Conservation (phyloP, 2,329 filamentous ascomycete species). For the Penicillium sp. region DNA sequence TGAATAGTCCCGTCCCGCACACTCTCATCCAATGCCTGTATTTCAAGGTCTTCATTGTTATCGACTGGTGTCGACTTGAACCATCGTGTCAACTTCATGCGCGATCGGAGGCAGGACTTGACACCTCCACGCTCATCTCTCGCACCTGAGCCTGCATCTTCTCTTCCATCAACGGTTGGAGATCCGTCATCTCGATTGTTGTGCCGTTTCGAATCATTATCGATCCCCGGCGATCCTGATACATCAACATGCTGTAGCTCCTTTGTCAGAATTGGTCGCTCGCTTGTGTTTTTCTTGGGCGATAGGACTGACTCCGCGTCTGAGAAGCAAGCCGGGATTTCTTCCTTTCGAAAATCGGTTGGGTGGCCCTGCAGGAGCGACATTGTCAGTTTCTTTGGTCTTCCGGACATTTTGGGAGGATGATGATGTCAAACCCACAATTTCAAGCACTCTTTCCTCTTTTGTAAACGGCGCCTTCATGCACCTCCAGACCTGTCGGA, state of each 20-base stretch:
- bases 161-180: conserved; percentile 28
- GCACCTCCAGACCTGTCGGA: conserved; percentile 36
- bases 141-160: conserved; percentile 32
- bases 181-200: conserved; percentile 24
- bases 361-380: conserved; percentile 36
- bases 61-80: conserved; percentile 5
- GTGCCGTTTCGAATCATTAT: conserved; percentile 30
- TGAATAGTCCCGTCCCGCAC: not conserved
- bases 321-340: conserved; percentile 39
- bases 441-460: conserved; percentile 34
- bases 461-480: conserved; percentile 35
- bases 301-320: conserved; percentile 39
- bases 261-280: conserved; percentile 28
- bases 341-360: conserved; percentile 46
- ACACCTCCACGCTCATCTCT: conserved; percentile 29
- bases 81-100: conserved; percentile 18
- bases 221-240: conserved; percentile 31
- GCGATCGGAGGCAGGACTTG: conserved; percentile 18
- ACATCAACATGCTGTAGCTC: conserved; percentile 34
- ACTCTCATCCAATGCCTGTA: conserved; percentile 2
- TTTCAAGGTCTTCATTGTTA: conserved; percentile 3
- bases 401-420: not conserved
- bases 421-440: conserved; percentile 26
- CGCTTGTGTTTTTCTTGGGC: conserved; percentile 13
- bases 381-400: not conserved